Conservation (phyloP, 768 basidiomycete genomes). For the Leccinellum luteum region DNA sequence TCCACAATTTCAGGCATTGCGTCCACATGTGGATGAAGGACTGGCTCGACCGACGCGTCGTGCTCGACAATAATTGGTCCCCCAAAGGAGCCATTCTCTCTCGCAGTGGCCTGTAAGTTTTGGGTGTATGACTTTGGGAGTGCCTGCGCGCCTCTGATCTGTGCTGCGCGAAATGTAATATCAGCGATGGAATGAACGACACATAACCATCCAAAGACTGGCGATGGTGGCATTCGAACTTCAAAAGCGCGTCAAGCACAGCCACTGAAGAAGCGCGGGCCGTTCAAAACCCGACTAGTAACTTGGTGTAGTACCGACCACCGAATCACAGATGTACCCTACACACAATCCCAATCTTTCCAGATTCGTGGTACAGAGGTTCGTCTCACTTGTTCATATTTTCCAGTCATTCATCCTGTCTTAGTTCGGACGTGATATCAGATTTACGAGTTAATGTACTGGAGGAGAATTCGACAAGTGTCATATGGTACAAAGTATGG, state of each 20-base stretch:
- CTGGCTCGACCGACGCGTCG: not conserved
- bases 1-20: not conserved
- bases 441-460: conserved; percentile 66
- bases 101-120: not conserved
- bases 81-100: not conserved
- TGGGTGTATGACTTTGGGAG: conserved; percentile 1
- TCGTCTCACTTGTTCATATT: not conserved
- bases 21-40: not conserved
- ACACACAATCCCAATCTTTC: conserved; percentile 28
- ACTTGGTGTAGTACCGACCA: not conserved
- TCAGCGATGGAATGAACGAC: conserved; percentile 59
- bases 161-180: conserved; percentile 61
- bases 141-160: conserved; percentile 47
- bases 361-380: conserved; percentile 34
- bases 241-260: conserved; percentile 4
- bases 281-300: not conserved
- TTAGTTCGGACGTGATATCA: conserved; percentile 70
- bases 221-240: conserved; percentile 61
- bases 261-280: conserved; percentile 3
- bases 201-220: conserved; percentile 70
- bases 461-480: conserved; percentile 52
- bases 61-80: not conserved
- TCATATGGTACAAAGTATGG: conserved; percentile 74
- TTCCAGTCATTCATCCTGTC: not conserved
- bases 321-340: conserved; percentile 17